Conservation (phyloP, 306 rosid species). For the Trifolium fragiferum region DNA sequence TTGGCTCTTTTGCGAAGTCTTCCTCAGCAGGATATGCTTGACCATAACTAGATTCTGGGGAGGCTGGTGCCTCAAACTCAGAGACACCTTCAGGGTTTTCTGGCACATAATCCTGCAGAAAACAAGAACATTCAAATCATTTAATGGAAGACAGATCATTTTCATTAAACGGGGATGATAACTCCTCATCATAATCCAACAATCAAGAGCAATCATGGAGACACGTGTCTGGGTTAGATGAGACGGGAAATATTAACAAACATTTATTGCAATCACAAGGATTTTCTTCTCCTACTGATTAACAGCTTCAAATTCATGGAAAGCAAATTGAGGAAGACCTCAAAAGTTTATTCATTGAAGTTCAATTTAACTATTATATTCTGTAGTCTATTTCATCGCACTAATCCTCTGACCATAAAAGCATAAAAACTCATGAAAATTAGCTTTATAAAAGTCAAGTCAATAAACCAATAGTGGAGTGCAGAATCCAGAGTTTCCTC, state of each 20-base stretch:
- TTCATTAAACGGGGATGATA: constrained; percentile 9
- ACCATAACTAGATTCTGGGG: constrained; percentile 82
- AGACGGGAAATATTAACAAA: constrained; percentile 15
- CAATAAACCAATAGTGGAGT: constrained; percentile 16
- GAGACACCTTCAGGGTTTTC: constrained; percentile 68
- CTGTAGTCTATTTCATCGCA: background rate
- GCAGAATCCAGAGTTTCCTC: constrained; percentile 21
- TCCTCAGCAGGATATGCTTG: constrained; percentile 70
- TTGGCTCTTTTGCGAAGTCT: constrained; percentile 89
- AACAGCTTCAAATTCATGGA: constrained; percentile 33
- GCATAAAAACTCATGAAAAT: constrained; percentile 27
- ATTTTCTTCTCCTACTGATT: constrained; percentile 28
- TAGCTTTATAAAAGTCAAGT: constrained; percentile 17
- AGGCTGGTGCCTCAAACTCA: constrained; percentile 83
- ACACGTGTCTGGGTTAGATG: background rate
- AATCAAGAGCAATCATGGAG: constrained; percentile 7
- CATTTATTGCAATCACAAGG: constrained; percentile 14
- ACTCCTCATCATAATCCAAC: constrained; percentile 21
- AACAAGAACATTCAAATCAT: constrained; percentile 31
- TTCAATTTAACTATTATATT: background rate
- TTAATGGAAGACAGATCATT: constrained; percentile 13
- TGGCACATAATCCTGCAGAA: constrained; percentile 78
- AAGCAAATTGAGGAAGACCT: constrained; percentile 19
- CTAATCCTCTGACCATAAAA: constrained; percentile 25
- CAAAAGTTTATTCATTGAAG: background rate